A percentile compares a stretch with the other conserved stretches of the same genome.
These are phyloP conservation scores for Lavandula angustifolia DNA, from an alignment of 257 asterid genomes.

Conservation along the genomic window DNA sequence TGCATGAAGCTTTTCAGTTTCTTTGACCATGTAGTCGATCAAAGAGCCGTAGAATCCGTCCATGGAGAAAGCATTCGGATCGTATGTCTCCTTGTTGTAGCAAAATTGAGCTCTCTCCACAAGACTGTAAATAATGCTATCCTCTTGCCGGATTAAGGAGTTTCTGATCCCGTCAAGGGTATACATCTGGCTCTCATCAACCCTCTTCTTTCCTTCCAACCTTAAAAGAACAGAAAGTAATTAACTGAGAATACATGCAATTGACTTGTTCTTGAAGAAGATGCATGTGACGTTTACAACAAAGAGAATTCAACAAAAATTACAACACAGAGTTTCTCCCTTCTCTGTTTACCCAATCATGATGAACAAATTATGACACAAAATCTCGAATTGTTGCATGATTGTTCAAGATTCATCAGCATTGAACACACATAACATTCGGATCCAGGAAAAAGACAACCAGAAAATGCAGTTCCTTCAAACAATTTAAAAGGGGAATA, in stretches of 20 bases:
- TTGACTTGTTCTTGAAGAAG: conserved; percentile 12
- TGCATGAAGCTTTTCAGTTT: conserved; percentile 94
- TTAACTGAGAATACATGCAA: conserved; percentile 24
- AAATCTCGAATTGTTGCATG: neutral
- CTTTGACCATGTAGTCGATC: conserved; percentile 81
- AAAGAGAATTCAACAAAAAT: conserved; percentile 12
- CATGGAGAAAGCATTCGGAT: conserved; percentile 62
- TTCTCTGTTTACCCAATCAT: no score
- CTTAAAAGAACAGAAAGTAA: conserved; percentile 41
- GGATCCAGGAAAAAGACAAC: neutral
- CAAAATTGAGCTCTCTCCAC: conserved; percentile 92
- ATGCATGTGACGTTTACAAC: no score
- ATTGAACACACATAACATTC: conserved; percentile 5
- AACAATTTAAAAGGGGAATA: neutral
- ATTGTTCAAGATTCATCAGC: neutral
- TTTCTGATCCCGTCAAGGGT: conserved; percentile 86
- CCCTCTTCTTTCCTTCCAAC: conserved; percentile 49
- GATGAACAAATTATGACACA: neutral
- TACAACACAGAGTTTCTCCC: no score
- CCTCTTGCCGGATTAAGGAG: conserved; percentile 89
- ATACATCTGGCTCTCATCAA: conserved; percentile 75
- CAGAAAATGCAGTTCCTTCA: conserved; percentile 2
- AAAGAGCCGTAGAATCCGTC: conserved; percentile 82
- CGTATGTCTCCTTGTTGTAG: conserved; percentile 68
- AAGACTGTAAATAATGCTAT: conserved; percentile 82